Evolutionary conservation across 1,284 basidiomycete species (phyloP), one percentile per base, ranked within the genome.

Genomic region (Apiotrichum domesticum): DNA sequence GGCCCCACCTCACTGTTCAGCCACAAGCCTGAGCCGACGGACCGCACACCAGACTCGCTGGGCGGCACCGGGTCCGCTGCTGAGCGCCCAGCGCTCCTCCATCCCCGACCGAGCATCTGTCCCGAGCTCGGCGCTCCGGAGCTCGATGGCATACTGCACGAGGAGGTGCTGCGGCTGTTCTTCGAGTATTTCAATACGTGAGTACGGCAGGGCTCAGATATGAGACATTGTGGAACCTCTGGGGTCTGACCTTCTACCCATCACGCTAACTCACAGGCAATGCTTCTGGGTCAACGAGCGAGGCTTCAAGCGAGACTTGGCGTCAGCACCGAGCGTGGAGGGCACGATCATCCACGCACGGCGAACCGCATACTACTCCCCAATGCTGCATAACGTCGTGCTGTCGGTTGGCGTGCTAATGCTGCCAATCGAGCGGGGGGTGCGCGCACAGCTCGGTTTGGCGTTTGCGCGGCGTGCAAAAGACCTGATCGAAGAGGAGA

Each of bases 351-450:
- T 65, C 52, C 49, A 56, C 11, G 52, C 57, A 9, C 57, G 55
- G 3, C 61, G 57, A n/a, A 59, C 61, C 2, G 52, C 61, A 3
- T 54, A 63, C 54, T 66, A 66, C 60, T 55, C 52, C 37, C 65
- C 65, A 4, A 57, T 84, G 1, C 80, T 95, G 50, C 92, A 96
- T 69, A 81, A 83, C 9, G 86, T 90, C 0, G 83, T 95, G 34
- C 79, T 93, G 8, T 80, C 81, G 0, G 40, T 62, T 35, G 59
- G 60, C 34, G 56, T 63, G 32, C 39, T 52, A 5, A 59, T 59
- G 37, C 55, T 63, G 35, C 52, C 60, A 4, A 46, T 58, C 13
- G 56, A 56, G 10, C 34, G 42, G 15, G 32, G 29, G 3, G 29
- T 56, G 8, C 54, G 58, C 29, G 56, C 54, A 5, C 56, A 57